A percentile compares a stretch with the other conserved stretches of the same genome.
phyloP scores from a whole-genome alignment of 2,329 filamentous ascomycete genomes.

The Claviceps lovelessii region DNA sequence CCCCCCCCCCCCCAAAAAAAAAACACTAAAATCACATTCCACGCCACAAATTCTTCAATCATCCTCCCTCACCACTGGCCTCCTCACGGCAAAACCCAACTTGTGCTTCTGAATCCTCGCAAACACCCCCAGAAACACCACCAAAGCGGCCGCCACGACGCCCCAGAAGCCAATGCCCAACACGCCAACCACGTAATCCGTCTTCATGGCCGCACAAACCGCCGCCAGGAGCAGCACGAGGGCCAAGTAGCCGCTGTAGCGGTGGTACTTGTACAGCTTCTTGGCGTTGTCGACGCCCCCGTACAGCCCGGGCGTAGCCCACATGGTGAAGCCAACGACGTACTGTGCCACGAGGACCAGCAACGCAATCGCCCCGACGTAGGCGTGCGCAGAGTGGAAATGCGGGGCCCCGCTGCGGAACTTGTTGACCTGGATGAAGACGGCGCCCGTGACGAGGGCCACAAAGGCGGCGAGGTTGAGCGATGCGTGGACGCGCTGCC shows the following conservation, averaged over 20 bases:
- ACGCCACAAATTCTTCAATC: too few species aligned
- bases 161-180: constrained; percentile 66
- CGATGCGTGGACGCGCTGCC: constrained; percentile 48
- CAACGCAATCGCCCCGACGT: constrained; percentile 66
- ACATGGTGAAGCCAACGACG: constrained; percentile 69
- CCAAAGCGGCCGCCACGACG: constrained; percentile 46
- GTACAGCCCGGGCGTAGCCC: constrained; percentile 58
- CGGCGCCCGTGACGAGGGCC: constrained; percentile 48
- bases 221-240: constrained; percentile 59
- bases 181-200: constrained; percentile 54
- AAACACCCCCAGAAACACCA: constrained; percentile 58
- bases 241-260: constrained; percentile 60
- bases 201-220: constrained; percentile 60
- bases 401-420: constrained; percentile 49
- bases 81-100: constrained; percentile 9
- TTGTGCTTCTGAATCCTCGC: constrained; percentile 74
- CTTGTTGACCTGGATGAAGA: constrained; percentile 77
- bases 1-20: too few species aligned
- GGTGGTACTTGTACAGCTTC: constrained; percentile 80
- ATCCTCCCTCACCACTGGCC: not conserved
- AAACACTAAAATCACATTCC: too few species aligned
- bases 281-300: constrained; percentile 70
- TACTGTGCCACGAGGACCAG: constrained; percentile 59
- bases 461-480: constrained; percentile 54
- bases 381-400: constrained; percentile 69